Percentiles rank a stretch among this genome's conserved stretches.
These are phyloP conservation scores for Staphylotrichum longicolle DNA, from an alignment of 495 filamentous ascomycete genomes.

Conservation along the genomic window DNA sequence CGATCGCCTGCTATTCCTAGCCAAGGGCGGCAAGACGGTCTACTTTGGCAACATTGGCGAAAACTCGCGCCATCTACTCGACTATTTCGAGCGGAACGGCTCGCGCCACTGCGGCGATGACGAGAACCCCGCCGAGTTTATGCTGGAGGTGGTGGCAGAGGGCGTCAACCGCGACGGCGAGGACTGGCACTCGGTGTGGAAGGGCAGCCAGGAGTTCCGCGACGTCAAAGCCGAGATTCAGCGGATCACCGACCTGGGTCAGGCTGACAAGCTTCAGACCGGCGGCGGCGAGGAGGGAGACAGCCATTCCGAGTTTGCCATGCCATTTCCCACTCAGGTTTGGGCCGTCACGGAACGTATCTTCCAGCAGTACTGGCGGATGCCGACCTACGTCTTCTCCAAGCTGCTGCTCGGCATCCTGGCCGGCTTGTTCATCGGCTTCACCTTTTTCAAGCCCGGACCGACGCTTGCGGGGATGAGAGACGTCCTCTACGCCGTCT, in stretches of 20 bases:
- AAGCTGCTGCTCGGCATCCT: conserved; percentile 44
- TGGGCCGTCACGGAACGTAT: conserved; percentile 52
- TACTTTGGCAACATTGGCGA: conserved; percentile 62
- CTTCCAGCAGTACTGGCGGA: conserved; percentile 77
- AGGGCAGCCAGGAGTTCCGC: conserved; percentile 59
- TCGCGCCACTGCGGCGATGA: conserved; percentile 62
- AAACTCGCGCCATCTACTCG: conserved; percentile 39
- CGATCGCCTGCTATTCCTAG: conserved; percentile 66
- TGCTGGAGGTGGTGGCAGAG: conserved; percentile 77
- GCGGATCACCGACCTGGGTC: conserved; percentile 37
- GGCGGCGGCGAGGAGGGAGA: background rate
- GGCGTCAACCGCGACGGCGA: conserved; percentile 53
- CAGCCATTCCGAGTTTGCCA: conserved; percentile 31
- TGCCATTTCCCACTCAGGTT: conserved; percentile 41
- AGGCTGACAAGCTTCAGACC: background rate
- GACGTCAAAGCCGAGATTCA: conserved; percentile 57
- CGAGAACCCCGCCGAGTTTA: conserved; percentile 80
- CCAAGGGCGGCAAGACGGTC: conserved; percentile 62
- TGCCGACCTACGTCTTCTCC: conserved; percentile 69
- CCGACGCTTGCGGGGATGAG: conserved; percentile 61
- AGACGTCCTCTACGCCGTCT: conserved; percentile 65
- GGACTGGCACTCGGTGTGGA: conserved; percentile 81
- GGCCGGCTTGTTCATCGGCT: conserved; percentile 65
- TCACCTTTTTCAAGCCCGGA: conserved; percentile 68
- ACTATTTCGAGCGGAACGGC: conserved; percentile 63